Evolutionary conservation across 495 filamentous ascomycete species (phyloP).

Genomic region (Haplographium delicatum): DNA sequence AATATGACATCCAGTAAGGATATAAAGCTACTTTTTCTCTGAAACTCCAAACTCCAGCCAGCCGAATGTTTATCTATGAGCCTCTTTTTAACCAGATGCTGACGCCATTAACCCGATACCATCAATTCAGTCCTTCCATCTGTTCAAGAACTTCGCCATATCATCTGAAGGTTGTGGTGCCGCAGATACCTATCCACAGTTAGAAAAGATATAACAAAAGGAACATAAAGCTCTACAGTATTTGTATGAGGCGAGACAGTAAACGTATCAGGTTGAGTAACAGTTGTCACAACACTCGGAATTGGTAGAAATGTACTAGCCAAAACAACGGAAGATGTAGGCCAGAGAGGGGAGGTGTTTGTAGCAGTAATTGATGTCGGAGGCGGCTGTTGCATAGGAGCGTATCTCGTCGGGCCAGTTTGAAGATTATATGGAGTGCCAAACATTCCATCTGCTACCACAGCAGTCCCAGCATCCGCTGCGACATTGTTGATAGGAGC

Average conservation of each 20-base stretch:
- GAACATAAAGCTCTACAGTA: slow-evolving; percentile 44
- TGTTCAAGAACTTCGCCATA: slow-evolving; percentile 51
- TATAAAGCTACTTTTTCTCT: too few relatives aligned
- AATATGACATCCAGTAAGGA: too few relatives aligned
- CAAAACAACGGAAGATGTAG: slow-evolving; percentile 55
- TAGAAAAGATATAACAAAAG: slow-evolving; percentile 34
- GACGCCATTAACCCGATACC: not conserved
- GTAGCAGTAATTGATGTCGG: slow-evolving; percentile 57
- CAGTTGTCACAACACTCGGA: slow-evolving; percentile 53
- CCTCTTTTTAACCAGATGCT: not conserved
- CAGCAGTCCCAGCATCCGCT: slow-evolving; percentile 17
- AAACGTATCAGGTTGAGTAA: slow-evolving; percentile 55
- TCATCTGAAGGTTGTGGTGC: slow-evolving; percentile 39
- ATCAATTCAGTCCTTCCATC: slow-evolving; percentile 51
- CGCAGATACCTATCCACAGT: slow-evolving; percentile 25
- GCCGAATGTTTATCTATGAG: not conserved
- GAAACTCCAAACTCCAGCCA: not conserved
- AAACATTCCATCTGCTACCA: slow-evolving; percentile 28
- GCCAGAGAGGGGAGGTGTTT: slow-evolving; percentile 51
- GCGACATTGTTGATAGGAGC: slow-evolving; percentile 31
- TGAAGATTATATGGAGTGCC: slow-evolving; percentile 58
- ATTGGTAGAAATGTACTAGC: slow-evolving; percentile 51
- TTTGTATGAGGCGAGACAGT: slow-evolving; percentile 54
- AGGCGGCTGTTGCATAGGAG: slow-evolving; percentile 66
- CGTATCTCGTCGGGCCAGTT: slow-evolving; percentile 60